phyloP scores from a whole-genome alignment of 148 eudicot genomes.

The Vaccinium myrtillus region DNA sequence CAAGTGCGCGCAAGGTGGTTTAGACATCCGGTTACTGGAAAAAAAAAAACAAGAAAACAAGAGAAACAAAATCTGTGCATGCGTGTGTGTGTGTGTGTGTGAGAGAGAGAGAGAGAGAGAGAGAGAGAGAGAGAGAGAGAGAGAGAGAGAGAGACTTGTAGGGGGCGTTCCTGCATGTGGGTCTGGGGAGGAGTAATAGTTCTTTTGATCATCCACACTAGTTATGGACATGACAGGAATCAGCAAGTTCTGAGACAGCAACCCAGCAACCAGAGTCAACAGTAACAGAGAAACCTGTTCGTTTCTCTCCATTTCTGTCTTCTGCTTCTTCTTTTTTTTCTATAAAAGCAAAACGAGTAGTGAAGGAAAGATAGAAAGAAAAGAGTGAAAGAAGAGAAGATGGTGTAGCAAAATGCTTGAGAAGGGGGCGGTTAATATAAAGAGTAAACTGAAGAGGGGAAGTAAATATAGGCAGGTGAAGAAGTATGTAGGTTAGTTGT shows the following conservation, averaged over 20 bases:
- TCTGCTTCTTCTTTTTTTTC: not conserved
- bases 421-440: constrained; percentile 33
- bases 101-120: not conserved
- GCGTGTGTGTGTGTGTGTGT: not conserved
- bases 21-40: no score
- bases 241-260: constrained; percentile 43
- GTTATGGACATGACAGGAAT: constrained; percentile 30
- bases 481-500: constrained; percentile 57
- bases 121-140: constrained; percentile 5
- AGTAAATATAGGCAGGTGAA: constrained; percentile 61
- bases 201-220: constrained; percentile 33
- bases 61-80: not conserved
- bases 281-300: constrained; percentile 27
- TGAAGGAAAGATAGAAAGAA: not conserved
- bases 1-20: no score
- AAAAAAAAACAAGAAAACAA: not conserved
- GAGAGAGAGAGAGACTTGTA: constrained; percentile 18
- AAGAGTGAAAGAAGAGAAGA: not conserved
- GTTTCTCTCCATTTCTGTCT: constrained; percentile 24
- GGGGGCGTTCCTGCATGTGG: constrained; percentile 28
- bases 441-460: constrained; percentile 20
- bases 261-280: constrained; percentile 30
- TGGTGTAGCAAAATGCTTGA: constrained; percentile 5
- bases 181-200: constrained; percentile 28
- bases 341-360: no score